phyloP scores from a whole-genome alignment of 129 eudicot species.

The Kitagawia praeruptora region DNA sequence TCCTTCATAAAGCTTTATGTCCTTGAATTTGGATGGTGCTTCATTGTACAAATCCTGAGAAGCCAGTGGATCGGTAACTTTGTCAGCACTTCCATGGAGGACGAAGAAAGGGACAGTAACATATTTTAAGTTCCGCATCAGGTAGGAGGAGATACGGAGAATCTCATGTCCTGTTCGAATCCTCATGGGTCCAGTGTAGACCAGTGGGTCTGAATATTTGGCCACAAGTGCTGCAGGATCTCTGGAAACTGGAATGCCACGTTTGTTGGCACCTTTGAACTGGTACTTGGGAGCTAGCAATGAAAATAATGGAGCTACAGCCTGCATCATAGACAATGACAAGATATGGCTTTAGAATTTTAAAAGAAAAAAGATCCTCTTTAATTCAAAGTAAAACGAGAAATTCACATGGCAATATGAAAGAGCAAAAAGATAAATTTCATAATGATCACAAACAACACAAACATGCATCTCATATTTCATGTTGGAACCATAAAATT shows the following conservation, averaged over 20 bases:
- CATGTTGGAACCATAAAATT: too few relatives aligned
- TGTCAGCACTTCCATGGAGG: conserved; percentile 91
- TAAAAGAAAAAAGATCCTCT: not conserved
- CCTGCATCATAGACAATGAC: conserved; percentile 36
- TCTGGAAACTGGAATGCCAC: conserved; percentile 86
- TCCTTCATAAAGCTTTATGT: conserved; percentile 85
- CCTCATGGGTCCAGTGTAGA: conserved; percentile 93
- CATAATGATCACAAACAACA: not conserved
- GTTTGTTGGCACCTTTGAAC: conserved; percentile 94
- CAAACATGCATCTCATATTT: not conserved
- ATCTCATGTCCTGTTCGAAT: conserved; percentile 95
- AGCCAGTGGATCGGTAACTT: conserved; percentile 91
- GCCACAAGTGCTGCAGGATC: conserved; percentile 92
- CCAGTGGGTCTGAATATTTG: conserved; percentile 90
- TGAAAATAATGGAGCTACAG: conserved; percentile 88
- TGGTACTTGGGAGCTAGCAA: conserved; percentile 91
- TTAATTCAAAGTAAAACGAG: not conserved
- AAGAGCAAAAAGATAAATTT: not conserved
- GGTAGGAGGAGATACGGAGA: conserved; percentile 71
- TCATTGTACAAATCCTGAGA: conserved; percentile 79
- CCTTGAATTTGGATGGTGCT: conserved; percentile 79
- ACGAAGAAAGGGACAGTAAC: conserved; percentile 89
- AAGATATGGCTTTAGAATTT: not conserved
- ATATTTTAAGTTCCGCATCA: conserved; percentile 60
- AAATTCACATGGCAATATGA: not conserved